These are phyloP conservation scores for Pulveroboletus ravenelii DNA, from an alignment of 768 basidiomycete species.

Conservation along the genomic window DNA sequence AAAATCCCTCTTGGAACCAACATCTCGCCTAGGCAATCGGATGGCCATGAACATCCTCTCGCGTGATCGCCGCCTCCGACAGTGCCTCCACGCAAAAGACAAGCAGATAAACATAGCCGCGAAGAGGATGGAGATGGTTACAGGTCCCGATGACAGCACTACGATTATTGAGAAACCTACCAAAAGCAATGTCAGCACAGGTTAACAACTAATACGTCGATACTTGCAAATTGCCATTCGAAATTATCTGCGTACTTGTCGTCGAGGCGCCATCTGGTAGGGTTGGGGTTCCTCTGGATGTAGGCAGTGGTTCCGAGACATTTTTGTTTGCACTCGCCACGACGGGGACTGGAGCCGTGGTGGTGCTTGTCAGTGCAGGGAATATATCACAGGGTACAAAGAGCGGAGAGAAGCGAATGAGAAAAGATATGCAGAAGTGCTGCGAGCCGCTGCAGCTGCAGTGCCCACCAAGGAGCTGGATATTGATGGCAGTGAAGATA, in stretches of 20 bases:
- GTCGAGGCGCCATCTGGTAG: slow-evolving; percentile 40
- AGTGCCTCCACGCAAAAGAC: slow-evolving; percentile 35
- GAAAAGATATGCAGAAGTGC: background rate
- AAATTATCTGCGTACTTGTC: slow-evolving; percentile 42
- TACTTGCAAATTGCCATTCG: slow-evolving; percentile 25
- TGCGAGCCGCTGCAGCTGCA: background rate
- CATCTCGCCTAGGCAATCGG: slow-evolving; percentile 28
- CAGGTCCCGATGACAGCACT: slow-evolving; percentile 67
- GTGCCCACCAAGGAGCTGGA: background rate
- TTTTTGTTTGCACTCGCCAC: slow-evolving; percentile 37
- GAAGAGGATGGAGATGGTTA: slow-evolving; percentile 55
- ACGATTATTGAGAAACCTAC: slow-evolving; percentile 60
- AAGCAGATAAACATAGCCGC: slow-evolving; percentile 42
- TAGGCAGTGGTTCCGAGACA: slow-evolving; percentile 39
- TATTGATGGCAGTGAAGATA: background rate
- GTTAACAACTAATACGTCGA: background rate
- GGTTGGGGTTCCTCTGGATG: slow-evolving; percentile 43
- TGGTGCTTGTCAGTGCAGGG: slow-evolving; percentile 36
- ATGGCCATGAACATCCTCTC: slow-evolving; percentile 36
- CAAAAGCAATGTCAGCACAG: slow-evolving; percentile 2
- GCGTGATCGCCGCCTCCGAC: slow-evolving; percentile 23
- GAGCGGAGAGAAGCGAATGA: background rate
- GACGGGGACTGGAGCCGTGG: slow-evolving; percentile 31
- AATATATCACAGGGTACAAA: background rate
- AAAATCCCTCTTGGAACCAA: slow-evolving; percentile 25